Conservation (phyloP, 2,329 filamentous ascomycete genomes). For the Trichophyton equinum region DNA sequence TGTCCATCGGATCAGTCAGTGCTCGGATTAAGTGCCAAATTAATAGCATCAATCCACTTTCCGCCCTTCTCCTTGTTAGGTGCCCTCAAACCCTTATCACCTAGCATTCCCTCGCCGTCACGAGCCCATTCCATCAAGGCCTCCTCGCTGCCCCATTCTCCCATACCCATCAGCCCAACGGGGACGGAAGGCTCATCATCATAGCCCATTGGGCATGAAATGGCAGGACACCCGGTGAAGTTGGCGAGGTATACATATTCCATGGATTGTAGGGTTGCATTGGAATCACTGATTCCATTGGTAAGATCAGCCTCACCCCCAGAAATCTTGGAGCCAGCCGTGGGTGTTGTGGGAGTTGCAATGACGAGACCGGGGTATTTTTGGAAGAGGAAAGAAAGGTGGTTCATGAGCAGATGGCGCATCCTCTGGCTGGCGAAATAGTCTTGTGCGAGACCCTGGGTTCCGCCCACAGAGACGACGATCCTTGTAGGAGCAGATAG, state of each 20-base stretch:
- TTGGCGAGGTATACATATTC: conserved; percentile 79
- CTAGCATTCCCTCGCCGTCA: conserved; percentile 39
- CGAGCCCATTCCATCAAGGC: conserved; percentile 40
- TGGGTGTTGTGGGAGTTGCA: conserved; percentile 63
- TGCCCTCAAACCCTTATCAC: conserved; percentile 21
- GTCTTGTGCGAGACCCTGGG: conserved; percentile 54
- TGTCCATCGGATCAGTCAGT: neutral
- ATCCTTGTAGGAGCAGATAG: conserved; percentile 58
- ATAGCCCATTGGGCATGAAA: conserved; percentile 66
- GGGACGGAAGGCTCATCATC: conserved; percentile 36
- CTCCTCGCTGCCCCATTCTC: conserved; percentile 44
- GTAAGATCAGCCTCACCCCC: conserved; percentile 44
- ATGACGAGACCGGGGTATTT: conserved; percentile 64
- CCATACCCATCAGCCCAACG: conserved; percentile 43
- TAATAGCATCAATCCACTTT: conserved; percentile 30
- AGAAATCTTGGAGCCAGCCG: conserved; percentile 59
- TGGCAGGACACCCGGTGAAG: conserved; percentile 62
- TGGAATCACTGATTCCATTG: conserved; percentile 59
- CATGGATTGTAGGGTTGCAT: conserved; percentile 64
- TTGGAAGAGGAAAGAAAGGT: conserved; percentile 59
- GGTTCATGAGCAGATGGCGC: conserved; percentile 63
- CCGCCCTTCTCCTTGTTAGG: conserved; percentile 19
- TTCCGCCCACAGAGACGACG: conserved; percentile 49
- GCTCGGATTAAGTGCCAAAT: neutral
- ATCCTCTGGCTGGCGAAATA: conserved; percentile 61